These are phyloP conservation scores for Nakazawaea siamensis DNA, from an alignment of 805 yeast species.

Conservation along the genomic window DNA sequence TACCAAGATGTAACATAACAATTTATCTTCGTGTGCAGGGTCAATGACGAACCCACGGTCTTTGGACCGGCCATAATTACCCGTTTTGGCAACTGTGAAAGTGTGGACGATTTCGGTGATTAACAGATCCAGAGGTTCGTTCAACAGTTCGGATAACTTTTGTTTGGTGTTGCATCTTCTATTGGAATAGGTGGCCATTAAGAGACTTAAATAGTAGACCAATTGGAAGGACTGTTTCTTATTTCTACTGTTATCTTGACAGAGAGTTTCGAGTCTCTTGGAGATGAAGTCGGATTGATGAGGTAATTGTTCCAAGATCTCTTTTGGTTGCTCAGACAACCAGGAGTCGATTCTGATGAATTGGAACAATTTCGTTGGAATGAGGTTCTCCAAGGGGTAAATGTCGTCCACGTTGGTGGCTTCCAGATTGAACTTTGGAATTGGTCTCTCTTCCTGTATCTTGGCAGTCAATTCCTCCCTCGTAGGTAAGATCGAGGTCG, in stretches of 20 bases:
- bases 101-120: slow-evolving; percentile 64
- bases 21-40: slow-evolving; percentile 81
- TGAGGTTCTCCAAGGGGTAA: slow-evolving; percentile 65
- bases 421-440: slow-evolving; percentile 66
- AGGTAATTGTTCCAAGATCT: slow-evolving; percentile 55
- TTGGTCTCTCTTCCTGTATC: slow-evolving; percentile 67
- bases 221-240: slow-evolving; percentile 56
- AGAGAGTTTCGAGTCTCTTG: slow-evolving; percentile 33
- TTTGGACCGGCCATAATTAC: slow-evolving; percentile 64
- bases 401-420: slow-evolving; percentile 82
- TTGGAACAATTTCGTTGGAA: slow-evolving; percentile 58
- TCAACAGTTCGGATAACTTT: slow-evolving; percentile 50
- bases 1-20: slow-evolving; percentile 71
- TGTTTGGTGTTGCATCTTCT: slow-evolving; percentile 57
- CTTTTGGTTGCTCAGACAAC: slow-evolving; percentile 43
- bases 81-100: slow-evolving; percentile 60
- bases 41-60: slow-evolving; percentile 75
- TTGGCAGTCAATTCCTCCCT: slow-evolving; percentile 50
- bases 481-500: slow-evolving; percentile 70
- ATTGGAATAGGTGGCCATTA: slow-evolving; percentile 73
- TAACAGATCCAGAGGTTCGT: slow-evolving; percentile 64
- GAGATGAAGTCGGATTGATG: slow-evolving; percentile 50
- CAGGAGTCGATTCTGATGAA: slow-evolving; percentile 58
- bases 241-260: slow-evolving; percentile 25
- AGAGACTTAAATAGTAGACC: slow-evolving; percentile 70